These are phyloP conservation scores for Neonectria ditissima DNA, from an alignment of 2,329 filamentous ascomycete species.

Conservation along the genomic window DNA sequence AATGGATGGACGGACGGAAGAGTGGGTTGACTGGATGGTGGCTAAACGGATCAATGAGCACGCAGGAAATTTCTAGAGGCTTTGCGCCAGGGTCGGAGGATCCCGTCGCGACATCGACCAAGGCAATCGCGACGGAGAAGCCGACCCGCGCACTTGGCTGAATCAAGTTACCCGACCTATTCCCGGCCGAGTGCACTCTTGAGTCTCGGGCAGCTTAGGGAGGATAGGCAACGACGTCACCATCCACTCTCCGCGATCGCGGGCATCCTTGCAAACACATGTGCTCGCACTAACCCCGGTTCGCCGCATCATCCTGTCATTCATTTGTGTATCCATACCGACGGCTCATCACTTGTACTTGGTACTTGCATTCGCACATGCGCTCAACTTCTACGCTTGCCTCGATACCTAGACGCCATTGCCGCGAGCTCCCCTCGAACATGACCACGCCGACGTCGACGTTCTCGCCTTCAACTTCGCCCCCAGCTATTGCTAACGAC, in stretches of 20 bases:
- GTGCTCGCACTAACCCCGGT: conserved; percentile 2
- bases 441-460: conserved; percentile 35
- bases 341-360: conserved; percentile 30
- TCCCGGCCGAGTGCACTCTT: conserved; percentile 15
- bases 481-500: conserved; percentile 17
- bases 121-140: conserved; percentile 18
- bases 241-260: conserved; percentile 23
- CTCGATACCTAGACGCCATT: conserved; percentile 29
- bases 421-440: conserved; percentile 20
- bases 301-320: conserved; percentile 1
- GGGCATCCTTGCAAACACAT: conserved; percentile 30
- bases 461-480: conserved; percentile 17
- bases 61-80: conserved; percentile 23
- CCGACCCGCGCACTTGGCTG: conserved; percentile 17
- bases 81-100: conserved; percentile 20
- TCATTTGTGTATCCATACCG: conserved; percentile 29
- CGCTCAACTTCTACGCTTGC: conserved; percentile 8
- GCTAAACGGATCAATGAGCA: conserved; percentile 19
- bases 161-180: conserved; percentile 24
- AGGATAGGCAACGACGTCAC: conserved; percentile 45
- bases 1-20: not conserved
- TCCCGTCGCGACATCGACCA: conserved; percentile 26
- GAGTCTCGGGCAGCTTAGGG: not conserved
- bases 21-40: conserved; percentile 11
- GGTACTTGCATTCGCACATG: conserved; percentile 34